Evolutionary conservation across 2,329 filamentous ascomycete species (phyloP).

Genomic region (Neofusicoccum sp.): DNA sequence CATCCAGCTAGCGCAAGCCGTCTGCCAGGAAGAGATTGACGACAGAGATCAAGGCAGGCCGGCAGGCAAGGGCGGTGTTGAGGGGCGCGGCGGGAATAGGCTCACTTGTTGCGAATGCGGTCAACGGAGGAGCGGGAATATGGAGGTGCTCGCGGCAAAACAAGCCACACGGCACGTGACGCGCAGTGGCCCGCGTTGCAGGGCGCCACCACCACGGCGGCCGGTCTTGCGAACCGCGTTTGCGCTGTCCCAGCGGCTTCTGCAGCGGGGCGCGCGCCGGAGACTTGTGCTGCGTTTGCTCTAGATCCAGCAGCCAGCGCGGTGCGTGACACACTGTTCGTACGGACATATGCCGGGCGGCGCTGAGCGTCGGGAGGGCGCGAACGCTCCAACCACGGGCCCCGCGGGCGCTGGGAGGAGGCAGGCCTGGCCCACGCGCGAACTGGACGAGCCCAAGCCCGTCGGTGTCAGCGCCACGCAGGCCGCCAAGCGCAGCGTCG

Average conservation of each 20-base stretch:
- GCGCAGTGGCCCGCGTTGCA: neutral
- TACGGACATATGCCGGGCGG: conserved; percentile 9
- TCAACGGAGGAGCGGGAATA: conserved; percentile 7
- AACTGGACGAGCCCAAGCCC: neutral
- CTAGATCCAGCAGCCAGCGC: neutral
- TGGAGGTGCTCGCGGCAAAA: conserved; percentile 5
- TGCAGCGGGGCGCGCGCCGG: neutral
- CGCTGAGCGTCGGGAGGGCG: neutral
- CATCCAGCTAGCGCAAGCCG: conserved; percentile 30
- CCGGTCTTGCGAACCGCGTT: neutral
- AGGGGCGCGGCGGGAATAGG: conserved; percentile 5
- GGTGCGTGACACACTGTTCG: conserved; percentile 3
- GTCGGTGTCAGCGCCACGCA: neutral
- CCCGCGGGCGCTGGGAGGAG: neutral
- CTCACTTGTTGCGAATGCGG: conserved; percentile 3
- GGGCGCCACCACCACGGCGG: neutral
- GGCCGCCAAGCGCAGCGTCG: conserved; percentile 4
- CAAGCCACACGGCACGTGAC: conserved; percentile 10
- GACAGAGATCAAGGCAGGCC: conserved; percentile 2
- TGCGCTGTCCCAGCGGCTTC: neutral
- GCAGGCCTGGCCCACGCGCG: conserved; percentile 2
- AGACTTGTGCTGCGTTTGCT: neutral
- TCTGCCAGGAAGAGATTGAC: neutral
- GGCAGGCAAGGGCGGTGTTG: conserved; percentile 11
- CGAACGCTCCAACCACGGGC: neutral